Base-by-base conservation (phyloP, 345 rosid genomes). In the Xanthoceras sorbifolium region DNA sequence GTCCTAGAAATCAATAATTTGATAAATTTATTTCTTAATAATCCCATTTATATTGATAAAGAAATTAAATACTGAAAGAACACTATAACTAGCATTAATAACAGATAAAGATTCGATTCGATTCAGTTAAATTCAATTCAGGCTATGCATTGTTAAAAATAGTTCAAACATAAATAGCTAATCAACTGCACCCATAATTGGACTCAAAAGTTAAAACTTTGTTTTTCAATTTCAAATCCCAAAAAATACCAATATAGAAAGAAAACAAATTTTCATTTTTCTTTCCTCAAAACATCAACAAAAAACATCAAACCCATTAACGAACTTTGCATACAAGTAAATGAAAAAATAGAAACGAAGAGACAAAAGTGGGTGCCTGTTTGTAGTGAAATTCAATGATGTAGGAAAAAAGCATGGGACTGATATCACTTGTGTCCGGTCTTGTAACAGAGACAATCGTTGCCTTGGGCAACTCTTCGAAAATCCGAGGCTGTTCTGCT, bases 351-450 rank as follows among this genome's bases (percentile, higher is more conserved):
- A 20, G 31, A 63, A 48, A 28, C 9, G 22, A 25, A 0, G 38
- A 8, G 38, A 34, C 67, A 22, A 32, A 14, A 63, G 12, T 26
- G n/a, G 73, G 46, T 52, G 64, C 97, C 93, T 94, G 97, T 80
- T 90, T 93, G 82, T 92, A 92, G 29, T 83, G 90, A 77, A 95
- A 83, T 73, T 93, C 93, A 66, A 93, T 89, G 28, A 90, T 85
- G 84, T 90, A 95, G 75, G 98, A 93, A 62, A 93, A 86, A 79
- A 93, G 90, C 87, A 93, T 90, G 80, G 98, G 98, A 54, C 98
- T 93, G 76, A 90, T 82, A 79, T 95, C 99, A 22, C 89, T 91
- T 0, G 90, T 86, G 46, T 95, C 99, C 0, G 97, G 92, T 80
- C 81, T 79, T 12, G 91, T 90, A 29, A 95, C 98, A 0, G 96